phyloP scores from a whole-genome alignment of 805 yeast genomes.

The Pichia exigua region DNA sequence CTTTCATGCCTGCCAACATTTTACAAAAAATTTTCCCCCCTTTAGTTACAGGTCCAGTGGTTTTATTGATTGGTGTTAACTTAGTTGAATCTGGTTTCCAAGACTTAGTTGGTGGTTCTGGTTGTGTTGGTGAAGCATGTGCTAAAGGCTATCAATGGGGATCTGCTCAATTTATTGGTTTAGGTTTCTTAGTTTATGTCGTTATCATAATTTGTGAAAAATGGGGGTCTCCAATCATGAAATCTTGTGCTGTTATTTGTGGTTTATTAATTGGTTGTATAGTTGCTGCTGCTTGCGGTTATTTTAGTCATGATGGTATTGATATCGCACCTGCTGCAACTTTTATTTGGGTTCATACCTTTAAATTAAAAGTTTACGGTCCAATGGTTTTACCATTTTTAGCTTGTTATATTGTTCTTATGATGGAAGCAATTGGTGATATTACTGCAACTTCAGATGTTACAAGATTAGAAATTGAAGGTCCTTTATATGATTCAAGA shows the following conservation, averaged over 20 bases:
- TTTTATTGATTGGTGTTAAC: constrained; percentile 68
- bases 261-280: constrained; percentile 86
- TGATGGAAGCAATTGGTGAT: constrained; percentile 95
- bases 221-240: constrained; percentile 92
- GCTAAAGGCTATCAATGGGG: constrained; percentile 65
- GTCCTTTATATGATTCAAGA: constrained; percentile 71
- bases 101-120: constrained; percentile 86
- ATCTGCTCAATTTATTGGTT: constrained; percentile 76
- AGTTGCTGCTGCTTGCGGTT: constrained; percentile 86
- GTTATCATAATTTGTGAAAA: constrained; percentile 71
- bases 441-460: constrained; percentile 93
- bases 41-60: constrained; percentile 90
- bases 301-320: constrained; percentile 53
- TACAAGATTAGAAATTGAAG: constrained; percentile 76
- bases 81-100: constrained; percentile 66
- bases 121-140: constrained; percentile 38
- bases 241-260: constrained; percentile 83
- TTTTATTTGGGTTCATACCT: constrained; percentile 84
- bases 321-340: constrained; percentile 73
- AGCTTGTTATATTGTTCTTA: constrained; percentile 71
- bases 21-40: constrained; percentile 80
- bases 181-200: constrained; percentile 75
- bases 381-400: constrained; percentile 81
- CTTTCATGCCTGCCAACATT: constrained; percentile 68
- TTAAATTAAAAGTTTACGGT: constrained; percentile 67